phyloP scores from a whole-genome alignment of 306 rosid species.

The Dalbergia cochinchinensis region DNA sequence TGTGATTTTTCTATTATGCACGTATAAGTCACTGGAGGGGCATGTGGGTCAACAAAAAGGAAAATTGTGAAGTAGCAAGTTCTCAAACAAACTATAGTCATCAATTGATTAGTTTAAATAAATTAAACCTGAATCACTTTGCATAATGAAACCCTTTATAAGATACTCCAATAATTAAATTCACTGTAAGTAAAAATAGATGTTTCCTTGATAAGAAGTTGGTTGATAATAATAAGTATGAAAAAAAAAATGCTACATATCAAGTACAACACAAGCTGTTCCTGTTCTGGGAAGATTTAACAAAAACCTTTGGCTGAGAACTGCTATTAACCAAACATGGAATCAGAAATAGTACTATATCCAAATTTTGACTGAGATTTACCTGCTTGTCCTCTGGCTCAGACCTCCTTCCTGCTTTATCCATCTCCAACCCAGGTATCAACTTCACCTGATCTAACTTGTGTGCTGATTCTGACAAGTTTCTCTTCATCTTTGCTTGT shows the following conservation, averaged over 20 bases:
- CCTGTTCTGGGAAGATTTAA: constrained; percentile 25
- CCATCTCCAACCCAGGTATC: constrained; percentile 38
- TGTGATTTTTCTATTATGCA: constrained; percentile 27
- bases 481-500: constrained; percentile 78
- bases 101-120: constrained; percentile 14
- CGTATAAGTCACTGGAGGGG: not conserved
- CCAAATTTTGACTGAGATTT: constrained; percentile 40
- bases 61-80: constrained; percentile 11
- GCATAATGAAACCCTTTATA: constrained; percentile 1
- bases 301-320: not conserved
- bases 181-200: constrained; percentile 6
- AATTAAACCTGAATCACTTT: constrained; percentile 35
- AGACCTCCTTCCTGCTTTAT: constrained; percentile 56
- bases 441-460: constrained; percentile 59
- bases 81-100: not conserved
- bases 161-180: constrained; percentile 28
- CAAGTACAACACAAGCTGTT: constrained; percentile 29
- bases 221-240: constrained; percentile 30
- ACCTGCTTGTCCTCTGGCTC: constrained; percentile 68
- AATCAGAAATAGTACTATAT: constrained; percentile 13
- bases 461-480: constrained; percentile 58
- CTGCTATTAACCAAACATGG: constrained; percentile 7
- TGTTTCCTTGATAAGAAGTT: constrained; percentile 15
- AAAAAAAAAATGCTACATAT: not conserved
- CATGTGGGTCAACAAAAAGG: constrained; percentile 8